These are phyloP conservation scores for Raddia guianensis DNA, from an alignment of 176 grass and related monocot species.

Conservation along the genomic window DNA sequence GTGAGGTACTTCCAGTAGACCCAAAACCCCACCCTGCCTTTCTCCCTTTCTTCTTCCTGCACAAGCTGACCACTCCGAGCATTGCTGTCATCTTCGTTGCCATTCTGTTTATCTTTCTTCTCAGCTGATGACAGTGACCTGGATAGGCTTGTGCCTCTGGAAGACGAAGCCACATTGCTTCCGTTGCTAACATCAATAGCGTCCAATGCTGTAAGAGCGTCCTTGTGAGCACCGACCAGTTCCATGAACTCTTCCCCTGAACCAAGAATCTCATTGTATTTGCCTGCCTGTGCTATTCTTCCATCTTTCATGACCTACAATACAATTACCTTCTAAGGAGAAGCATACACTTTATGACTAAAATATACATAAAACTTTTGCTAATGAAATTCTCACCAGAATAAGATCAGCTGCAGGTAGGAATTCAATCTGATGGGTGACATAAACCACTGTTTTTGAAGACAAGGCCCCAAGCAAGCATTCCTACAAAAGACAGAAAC, in stretches of 20 bases:
- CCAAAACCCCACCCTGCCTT: slow-evolving; percentile 83
- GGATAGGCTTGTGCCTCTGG: slow-evolving; percentile 11
- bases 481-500: slow-evolving; percentile 57
- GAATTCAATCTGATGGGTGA: slow-evolving; percentile 94
- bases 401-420: slow-evolving; percentile 86
- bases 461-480: slow-evolving; percentile 70
- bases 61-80: slow-evolving; percentile 66
- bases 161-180: slow-evolving; percentile 21
- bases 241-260: slow-evolving; percentile 80
- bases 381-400: slow-evolving; percentile 59
- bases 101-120: slow-evolving; percentile 48
- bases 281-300: slow-evolving; percentile 72
- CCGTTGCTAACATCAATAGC: slow-evolving; percentile 22
- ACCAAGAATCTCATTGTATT: slow-evolving; percentile 62
- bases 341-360: slow-evolving; percentile 1
- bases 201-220: slow-evolving; percentile 61
- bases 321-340: neutral
- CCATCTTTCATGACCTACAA: slow-evolving; percentile 78
- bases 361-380: slow-evolving; percentile 3
- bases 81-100: slow-evolving; percentile 41
- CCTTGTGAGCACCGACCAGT: slow-evolving; percentile 71
- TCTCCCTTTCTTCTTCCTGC: slow-evolving; percentile 93
- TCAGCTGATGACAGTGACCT: slow-evolving; percentile 38
- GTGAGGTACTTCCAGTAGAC: slow-evolving; percentile 93
- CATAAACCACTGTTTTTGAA: slow-evolving; percentile 89